Evolutionary conservation across 257 asterid species (phyloP).

Genomic region (Plantago major): DNA sequence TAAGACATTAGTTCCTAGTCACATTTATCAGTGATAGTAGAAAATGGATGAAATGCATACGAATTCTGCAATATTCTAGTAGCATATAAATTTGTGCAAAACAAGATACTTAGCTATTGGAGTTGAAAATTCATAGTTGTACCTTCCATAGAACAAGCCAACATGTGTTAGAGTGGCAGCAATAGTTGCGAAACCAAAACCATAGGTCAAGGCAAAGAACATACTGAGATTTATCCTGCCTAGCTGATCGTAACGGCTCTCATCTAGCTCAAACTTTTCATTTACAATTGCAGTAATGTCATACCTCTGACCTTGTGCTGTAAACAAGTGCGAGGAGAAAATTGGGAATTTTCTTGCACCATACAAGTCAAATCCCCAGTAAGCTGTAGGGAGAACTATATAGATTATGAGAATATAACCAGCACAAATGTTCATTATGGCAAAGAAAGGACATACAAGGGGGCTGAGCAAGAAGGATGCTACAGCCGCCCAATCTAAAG

Average conservation of each 20-base stretch:
- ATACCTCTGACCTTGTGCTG: constrained; percentile 68
- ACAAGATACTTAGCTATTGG: not conserved
- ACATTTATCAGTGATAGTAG: not conserved
- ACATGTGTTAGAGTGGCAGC: constrained; percentile 84
- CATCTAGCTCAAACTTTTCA: constrained; percentile 70
- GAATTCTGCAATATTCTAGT: too few species aligned
- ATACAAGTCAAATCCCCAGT: constrained; percentile 77
- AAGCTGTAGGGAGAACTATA: constrained; percentile 55
- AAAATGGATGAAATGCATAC: not conserved
- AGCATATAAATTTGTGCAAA: too few species aligned
- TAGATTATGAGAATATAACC: constrained; percentile 64
- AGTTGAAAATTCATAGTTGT: constrained; percentile 6
- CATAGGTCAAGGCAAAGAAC: constrained; percentile 79
- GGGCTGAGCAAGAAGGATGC: constrained; percentile 85
- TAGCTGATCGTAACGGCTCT: constrained; percentile 43
- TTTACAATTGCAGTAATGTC: constrained; percentile 71
- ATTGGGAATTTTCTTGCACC: constrained; percentile 70
- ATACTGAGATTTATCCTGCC: constrained; percentile 79
- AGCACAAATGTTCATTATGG: constrained; percentile 62
- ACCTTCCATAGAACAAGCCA: constrained; percentile 84
- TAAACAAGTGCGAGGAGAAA: constrained; percentile 82
- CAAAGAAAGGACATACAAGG: constrained; percentile 77
- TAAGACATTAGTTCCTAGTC: constrained; percentile 5
- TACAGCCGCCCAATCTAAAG: constrained; percentile 75
- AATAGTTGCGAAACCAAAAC: constrained; percentile 87